These are phyloP conservation scores for Debaryomyces sp. DNA, from an alignment of 1,139 yeast genomes.

Conservation along the genomic window DNA sequence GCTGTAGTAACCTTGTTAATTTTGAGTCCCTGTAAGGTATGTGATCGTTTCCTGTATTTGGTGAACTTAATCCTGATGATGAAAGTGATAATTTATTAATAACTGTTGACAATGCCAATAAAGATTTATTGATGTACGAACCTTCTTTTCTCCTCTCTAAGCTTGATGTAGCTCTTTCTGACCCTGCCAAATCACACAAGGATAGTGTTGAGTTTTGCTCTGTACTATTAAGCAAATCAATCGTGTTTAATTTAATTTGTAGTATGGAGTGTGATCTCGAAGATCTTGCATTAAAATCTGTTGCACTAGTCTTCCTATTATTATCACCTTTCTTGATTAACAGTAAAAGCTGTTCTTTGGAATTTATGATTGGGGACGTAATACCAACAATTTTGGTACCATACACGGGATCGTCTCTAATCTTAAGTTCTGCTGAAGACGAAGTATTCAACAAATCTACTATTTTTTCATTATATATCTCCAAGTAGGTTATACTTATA, in stretches of 20 bases:
- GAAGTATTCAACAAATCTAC: constrained; percentile 61
- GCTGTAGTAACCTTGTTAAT: constrained; percentile 83
- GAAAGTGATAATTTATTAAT: constrained; percentile 69
- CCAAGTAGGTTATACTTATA: constrained; percentile 73
- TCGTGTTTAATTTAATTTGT: constrained; percentile 60
- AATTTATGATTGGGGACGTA: constrained; percentile 56
- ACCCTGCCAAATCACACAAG: constrained; percentile 94
- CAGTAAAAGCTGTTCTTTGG: constrained; percentile 61
- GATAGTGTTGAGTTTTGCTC: constrained; percentile 68
- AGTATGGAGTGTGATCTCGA: constrained; percentile 93
- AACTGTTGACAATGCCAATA: constrained; percentile 86
- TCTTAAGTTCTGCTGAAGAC: constrained; percentile 53
- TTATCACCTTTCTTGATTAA: constrained; percentile 71
- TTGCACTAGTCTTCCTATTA: constrained; percentile 79
- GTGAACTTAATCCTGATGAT: constrained; percentile 23
- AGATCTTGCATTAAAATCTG: constrained; percentile 83
- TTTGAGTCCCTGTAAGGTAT: constrained; percentile 93
- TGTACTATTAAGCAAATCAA: constrained; percentile 40
- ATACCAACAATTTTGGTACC: constrained; percentile 84
- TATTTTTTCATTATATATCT: constrained; percentile 86
- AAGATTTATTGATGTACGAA: constrained; percentile 84
- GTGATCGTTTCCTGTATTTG: constrained; percentile 44
- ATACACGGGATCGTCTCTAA: constrained; percentile 71
- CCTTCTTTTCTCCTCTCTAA: constrained; percentile 89
- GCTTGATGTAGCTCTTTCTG: constrained; percentile 86